Evolutionary conservation across 495 filamentous ascomycete species (phyloP).

Genomic region (Hapsidospora chrysogenum): DNA sequence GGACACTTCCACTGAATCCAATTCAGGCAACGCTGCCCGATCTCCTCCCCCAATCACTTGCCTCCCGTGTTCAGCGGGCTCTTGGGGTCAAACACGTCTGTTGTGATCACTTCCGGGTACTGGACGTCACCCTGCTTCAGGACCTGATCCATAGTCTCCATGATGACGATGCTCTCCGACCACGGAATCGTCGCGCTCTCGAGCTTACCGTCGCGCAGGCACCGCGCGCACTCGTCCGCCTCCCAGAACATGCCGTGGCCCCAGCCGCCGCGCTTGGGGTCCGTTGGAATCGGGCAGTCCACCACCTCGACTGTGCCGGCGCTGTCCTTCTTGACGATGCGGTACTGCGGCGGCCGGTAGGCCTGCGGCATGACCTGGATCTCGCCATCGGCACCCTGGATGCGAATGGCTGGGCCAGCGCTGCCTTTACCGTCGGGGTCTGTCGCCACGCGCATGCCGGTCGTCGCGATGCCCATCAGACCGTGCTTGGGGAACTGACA

Average conservation of each 20-base stretch:
- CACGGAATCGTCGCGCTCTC: constrained; percentile 59
- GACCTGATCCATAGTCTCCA: constrained; percentile 89
- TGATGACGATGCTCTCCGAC: constrained; percentile 80
- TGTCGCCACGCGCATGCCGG: constrained; percentile 48
- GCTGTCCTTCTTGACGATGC: constrained; percentile 32
- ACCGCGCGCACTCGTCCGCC: constrained; percentile 77
- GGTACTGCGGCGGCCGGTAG: constrained; percentile 52
- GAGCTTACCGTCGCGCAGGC: constrained; percentile 63
- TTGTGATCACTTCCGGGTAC: constrained; percentile 76
- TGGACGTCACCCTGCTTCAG: constrained; percentile 56
- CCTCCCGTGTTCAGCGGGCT: constrained; percentile 33
- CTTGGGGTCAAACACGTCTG: constrained; percentile 45
- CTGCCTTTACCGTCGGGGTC: constrained; percentile 47
- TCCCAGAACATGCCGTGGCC: constrained; percentile 92
- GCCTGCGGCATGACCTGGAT: constrained; percentile 65
- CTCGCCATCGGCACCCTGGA: constrained; percentile 75
- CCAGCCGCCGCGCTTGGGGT: constrained; percentile 23
- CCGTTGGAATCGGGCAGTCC: constrained; percentile 44
- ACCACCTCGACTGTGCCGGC: constrained; percentile 35
- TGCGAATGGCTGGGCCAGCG: constrained; percentile 54
- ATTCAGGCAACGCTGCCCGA: no score
- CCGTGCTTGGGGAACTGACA: constrained; percentile 53
- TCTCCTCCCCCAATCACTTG: constrained; percentile 5
- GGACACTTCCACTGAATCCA: no score
- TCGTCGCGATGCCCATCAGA: constrained; percentile 64